Base-by-base conservation (phyloP, 495 filamentous ascomycete species). In the Extremus antarcticus region DNA sequence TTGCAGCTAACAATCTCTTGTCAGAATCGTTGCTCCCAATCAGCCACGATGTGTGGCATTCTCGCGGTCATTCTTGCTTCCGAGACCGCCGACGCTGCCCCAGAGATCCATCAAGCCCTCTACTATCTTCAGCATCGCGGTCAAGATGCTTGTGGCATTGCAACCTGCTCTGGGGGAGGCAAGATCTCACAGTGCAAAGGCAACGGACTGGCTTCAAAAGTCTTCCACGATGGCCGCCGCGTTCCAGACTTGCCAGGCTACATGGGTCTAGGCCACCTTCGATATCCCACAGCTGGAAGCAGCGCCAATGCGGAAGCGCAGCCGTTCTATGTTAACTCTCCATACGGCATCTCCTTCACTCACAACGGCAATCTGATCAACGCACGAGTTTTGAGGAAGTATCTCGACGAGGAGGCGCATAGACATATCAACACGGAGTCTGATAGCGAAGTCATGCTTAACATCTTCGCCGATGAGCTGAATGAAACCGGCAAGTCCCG, bases 341-440 rank as follows among this genome's bases (percentile, higher is more conserved):
- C 90, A 2, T 94, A 94, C 66, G 62, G 90, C 20, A 81, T 84
- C 57, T 78, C 69, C 62, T 73, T 83, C 61, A 77, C 77, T 13
- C 79, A 87, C 70, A 96, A 96, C 64, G 92, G 92, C 29, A 98
- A 97, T 68, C 76, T 97, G 43, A 90, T 96, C 74, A 97, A 98
- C 66, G 86, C 89, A n/a, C 76, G 78, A 2, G 83, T 86, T 43
- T 74, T 98, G 41, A 84, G 82, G 64, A 68, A 72, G 54, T 90
- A 83, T 65, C 78, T 98, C 39, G 92, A 98, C 63, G 73, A 84
- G 59, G 88, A 90, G 57, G 92, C 88, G 3, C 90, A 94, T 69
- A 78, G 92, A 60, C 92, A 97, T 67, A 90, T 97, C 71, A 98
- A 98, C 72, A 95, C 92, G 23, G 90, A 97, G 56, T 90, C 84